phyloP scores from a whole-genome alignment of 2,329 filamentous ascomycete genomes.

The Aspergillus hortae region DNA sequence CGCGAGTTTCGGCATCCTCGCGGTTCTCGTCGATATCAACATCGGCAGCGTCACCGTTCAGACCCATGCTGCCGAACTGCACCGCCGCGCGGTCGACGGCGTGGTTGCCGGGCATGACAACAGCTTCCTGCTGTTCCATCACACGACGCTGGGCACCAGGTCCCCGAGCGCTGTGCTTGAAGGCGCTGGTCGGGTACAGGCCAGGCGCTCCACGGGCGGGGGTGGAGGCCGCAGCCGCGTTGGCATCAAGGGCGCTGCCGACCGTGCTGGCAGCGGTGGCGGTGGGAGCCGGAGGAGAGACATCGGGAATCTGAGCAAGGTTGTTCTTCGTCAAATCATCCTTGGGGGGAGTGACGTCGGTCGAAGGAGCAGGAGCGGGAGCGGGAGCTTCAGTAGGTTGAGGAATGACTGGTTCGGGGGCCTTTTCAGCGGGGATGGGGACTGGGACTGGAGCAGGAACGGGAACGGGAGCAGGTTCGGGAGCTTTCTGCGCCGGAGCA shows the following conservation, averaged over 20 bases:
- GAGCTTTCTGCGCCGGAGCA: conserved; percentile 31
- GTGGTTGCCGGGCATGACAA: conserved; percentile 96
- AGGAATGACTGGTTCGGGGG: conserved; percentile 29
- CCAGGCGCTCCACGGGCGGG: conserved; percentile 60
- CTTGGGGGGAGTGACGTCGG: conserved; percentile 63
- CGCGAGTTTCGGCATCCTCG: conserved; percentile 91
- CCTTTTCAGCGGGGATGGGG: conserved; percentile 40
- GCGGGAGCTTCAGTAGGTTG: conserved; percentile 33
- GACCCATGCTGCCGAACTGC: conserved; percentile 91
- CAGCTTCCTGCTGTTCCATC: conserved; percentile 92
- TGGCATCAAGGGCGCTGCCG: conserved; percentile 78
- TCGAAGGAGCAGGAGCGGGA: conserved; percentile 37
- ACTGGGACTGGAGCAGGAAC: conserved; percentile 25
- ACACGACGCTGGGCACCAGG: conserved; percentile 82
- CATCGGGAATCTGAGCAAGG: conserved; percentile 83
- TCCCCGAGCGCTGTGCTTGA: conserved; percentile 70
- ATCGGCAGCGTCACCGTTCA: conserved; percentile 62
- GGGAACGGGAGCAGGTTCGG: conserved; percentile 17
- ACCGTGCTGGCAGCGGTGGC: conserved; percentile 85
- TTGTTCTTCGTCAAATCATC: conserved; percentile 88
- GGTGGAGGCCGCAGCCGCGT: conserved; percentile 49
- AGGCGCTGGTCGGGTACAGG: conserved; percentile 74
- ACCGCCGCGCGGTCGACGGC: conserved; percentile 90
- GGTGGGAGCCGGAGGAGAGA: conserved; percentile 70
- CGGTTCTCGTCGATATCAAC: conserved; percentile 86